Percentiles rank a stretch among this genome's conserved stretches.
Evolutionary conservation across 768 basidiomycete species (phyloP).

Genomic region (Leccinum broughii): DNA sequence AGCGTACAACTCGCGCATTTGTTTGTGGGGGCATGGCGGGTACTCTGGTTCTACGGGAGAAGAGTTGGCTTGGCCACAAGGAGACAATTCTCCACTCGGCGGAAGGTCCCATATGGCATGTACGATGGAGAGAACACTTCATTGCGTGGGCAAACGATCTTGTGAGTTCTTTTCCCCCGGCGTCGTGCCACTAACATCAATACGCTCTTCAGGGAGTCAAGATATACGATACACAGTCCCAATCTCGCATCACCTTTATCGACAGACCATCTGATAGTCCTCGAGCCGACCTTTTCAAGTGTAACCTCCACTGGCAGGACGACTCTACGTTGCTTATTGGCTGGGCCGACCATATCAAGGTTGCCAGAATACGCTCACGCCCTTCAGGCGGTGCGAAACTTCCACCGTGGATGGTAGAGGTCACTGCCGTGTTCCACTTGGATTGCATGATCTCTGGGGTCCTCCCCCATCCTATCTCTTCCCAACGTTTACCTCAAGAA

Average conservation of each 20-base stretch:
- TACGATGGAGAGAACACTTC: constrained; percentile 79
- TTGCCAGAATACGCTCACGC: constrained; percentile 74
- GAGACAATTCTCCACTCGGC: constrained; percentile 79
- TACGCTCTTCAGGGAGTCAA: constrained; percentile 74
- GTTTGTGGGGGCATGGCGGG: constrained; percentile 94
- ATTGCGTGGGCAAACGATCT: constrained; percentile 97
- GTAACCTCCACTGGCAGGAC: constrained; percentile 89
- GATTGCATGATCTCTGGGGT: constrained; percentile 97
- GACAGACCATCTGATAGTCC: constrained; percentile 82
- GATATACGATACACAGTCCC: constrained; percentile 82
- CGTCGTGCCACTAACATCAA: not conserved
- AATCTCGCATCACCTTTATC: constrained; percentile 80
- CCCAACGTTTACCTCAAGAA: constrained; percentile 18
- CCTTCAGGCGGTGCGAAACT: constrained; percentile 48
- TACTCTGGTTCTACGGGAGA: constrained; percentile 82
- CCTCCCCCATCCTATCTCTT: constrained; percentile 64
- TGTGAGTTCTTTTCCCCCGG: constrained; percentile 42
- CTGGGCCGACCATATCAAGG: constrained; percentile 94
- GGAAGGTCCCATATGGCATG: constrained; percentile 95
- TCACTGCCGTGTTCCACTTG: constrained; percentile 88
- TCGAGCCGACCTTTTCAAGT: constrained; percentile 93
- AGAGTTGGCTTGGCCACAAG: constrained; percentile 95
- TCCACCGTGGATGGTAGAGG: constrained; percentile 74
- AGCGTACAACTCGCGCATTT: constrained; percentile 72
- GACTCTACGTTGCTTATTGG: constrained; percentile 86